These are phyloP conservation scores for Salix exigua DNA, from an alignment of 345 rosid species.

Conservation along the genomic window DNA sequence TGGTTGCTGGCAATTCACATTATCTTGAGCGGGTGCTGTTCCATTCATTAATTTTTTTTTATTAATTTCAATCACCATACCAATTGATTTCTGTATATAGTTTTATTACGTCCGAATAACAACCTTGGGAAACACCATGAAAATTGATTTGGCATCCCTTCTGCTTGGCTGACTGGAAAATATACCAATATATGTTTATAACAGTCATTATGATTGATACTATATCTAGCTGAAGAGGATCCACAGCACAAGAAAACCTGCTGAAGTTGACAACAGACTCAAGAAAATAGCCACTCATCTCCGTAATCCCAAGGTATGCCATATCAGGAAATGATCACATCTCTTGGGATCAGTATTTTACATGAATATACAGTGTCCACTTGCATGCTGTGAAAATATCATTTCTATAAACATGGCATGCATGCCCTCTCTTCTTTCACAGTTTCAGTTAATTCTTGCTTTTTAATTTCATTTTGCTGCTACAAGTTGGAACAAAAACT, in stretches of 20 bases:
- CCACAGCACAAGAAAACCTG: not conserved
- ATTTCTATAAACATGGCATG: not conserved
- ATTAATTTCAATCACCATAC: not conserved
- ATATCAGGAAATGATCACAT: not conserved
- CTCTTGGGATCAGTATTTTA: not conserved
- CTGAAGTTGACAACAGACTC: not conserved
- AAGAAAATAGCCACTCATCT: not conserved
- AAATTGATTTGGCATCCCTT: not conserved
- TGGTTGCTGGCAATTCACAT: not conserved
- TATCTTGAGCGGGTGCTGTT: not conserved
- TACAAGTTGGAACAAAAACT: not conserved
- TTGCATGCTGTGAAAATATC: not conserved
- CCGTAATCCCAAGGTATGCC: not conserved
- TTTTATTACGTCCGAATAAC: not conserved
- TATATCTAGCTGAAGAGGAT: not conserved
- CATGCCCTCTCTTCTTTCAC: not conserved
- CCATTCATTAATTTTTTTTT: not conserved
- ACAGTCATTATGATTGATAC: not conserved
- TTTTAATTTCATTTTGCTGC: not conserved
- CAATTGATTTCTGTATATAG: not conserved
- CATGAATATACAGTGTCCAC: not conserved
- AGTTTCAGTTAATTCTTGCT: not conserved
- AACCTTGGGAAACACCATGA: not conserved
- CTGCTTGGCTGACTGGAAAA: not conserved
- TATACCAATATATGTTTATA: not conserved